A percentile compares a stretch with the other conserved stretches of the same genome.
phyloP scores from a whole-genome alignment of 176 grass and related monocot genomes.

The Oryza coarctata region DNA sequence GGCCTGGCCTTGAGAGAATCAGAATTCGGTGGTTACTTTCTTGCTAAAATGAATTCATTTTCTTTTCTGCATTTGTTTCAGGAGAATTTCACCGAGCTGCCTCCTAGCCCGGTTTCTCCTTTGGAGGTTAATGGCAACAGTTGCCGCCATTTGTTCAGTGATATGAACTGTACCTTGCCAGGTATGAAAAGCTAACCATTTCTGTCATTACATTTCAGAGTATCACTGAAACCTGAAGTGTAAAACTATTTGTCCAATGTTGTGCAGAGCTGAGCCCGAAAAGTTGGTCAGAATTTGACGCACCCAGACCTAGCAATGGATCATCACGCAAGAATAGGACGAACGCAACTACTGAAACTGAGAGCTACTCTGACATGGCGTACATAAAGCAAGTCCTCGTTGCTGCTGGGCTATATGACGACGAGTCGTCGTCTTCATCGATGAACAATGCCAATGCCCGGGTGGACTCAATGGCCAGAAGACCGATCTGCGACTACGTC shows the following conservation, averaged over 20 bases:
- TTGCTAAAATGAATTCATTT: background rate
- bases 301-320: slow-evolving; percentile 13
- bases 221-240: background rate
- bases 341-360: background rate
- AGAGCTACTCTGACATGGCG: slow-evolving; percentile 35
- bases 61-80: background rate
- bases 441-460: background rate
- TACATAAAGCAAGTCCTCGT: slow-evolving; percentile 61
- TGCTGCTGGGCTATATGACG: slow-evolving; percentile 57
- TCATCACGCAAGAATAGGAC: slow-evolving; percentile 27
- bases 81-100: slow-evolving; percentile 55
- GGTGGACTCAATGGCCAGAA: slow-evolving; percentile 32
- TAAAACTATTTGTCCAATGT: background rate
- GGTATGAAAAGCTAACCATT: slow-evolving; percentile 13
- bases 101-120: slow-evolving; percentile 69
- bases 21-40: background rate
- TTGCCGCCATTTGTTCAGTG: slow-evolving; percentile 40
- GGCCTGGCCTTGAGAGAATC: background rate
- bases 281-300: slow-evolving; percentile 31
- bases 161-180: slow-evolving; percentile 40
- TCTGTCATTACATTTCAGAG: background rate
- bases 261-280: slow-evolving; percentile 36
- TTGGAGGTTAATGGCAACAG: slow-evolving; percentile 48
- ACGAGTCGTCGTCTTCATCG: background rate
- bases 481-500: slow-evolving; percentile 34